These are phyloP conservation scores for Mimosa pudica DNA, from an alignment of 306 rosid species.

Conservation along the genomic window DNA sequence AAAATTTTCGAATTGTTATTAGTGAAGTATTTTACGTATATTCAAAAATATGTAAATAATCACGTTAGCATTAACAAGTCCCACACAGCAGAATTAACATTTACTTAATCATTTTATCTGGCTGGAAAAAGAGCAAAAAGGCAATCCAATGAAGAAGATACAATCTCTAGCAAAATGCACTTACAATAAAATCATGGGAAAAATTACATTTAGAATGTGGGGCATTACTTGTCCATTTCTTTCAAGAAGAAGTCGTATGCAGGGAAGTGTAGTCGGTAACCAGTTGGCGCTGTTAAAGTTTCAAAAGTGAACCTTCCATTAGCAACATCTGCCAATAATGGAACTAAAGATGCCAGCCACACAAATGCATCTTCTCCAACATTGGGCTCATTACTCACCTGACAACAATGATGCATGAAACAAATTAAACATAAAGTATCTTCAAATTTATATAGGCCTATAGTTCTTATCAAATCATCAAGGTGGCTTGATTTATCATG, in stretches of 20 bases:
- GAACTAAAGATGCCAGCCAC: slow-evolving; percentile 81
- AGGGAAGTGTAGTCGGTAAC: slow-evolving; percentile 79
- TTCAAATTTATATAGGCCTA: background rate
- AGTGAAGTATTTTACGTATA: slow-evolving; percentile 8
- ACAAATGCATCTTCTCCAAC: slow-evolving; percentile 94
- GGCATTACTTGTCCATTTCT: slow-evolving; percentile 70
- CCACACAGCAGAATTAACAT: too few relatives aligned
- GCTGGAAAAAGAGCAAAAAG: too few relatives aligned
- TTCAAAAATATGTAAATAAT: background rate
- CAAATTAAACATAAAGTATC: slow-evolving; percentile 18
- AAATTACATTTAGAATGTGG: slow-evolving; percentile 2
- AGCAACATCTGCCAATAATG: slow-evolving; percentile 69
- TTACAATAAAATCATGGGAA: slow-evolving; percentile 28
- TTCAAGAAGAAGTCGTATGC: slow-evolving; percentile 72
- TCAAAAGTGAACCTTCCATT: slow-evolving; percentile 85
- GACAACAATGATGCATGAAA: slow-evolving; percentile 26
- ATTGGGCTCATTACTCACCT: slow-evolving; percentile 63
- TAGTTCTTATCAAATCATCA: slow-evolving; percentile 3
- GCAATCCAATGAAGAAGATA: background rate
- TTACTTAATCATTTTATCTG: too few relatives aligned
- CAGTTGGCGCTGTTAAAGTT: slow-evolving; percentile 75
- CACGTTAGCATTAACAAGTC: background rate
- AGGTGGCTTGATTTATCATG: slow-evolving; percentile 5
- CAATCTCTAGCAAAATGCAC: background rate
- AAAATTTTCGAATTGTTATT: background rate